Evolutionary conservation across 2,329 filamentous ascomycete genomes (phyloP), one percentile per base, ranked within the genome.

Genomic region (Thelonectria discophora): DNA sequence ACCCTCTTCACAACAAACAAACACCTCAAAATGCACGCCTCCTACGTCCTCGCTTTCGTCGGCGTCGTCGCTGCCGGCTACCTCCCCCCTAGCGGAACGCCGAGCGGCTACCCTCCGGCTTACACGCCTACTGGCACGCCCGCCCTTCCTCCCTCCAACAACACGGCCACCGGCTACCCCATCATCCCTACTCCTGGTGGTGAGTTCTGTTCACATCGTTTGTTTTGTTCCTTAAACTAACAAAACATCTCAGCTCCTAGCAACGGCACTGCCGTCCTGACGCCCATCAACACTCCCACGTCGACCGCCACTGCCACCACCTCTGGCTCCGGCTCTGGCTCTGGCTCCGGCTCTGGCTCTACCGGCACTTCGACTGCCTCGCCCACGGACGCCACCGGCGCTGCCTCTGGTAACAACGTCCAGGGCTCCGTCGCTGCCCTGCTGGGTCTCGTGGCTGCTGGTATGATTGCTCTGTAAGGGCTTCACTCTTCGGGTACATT

Each of bases 21-120:
- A n/a, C n/a, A n/a, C n/a, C n/a, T n/a, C 69, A 72, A 60, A 48
- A 72, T 72, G 69, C 69, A 63, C 61, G 70, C 68, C 53, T 56
- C 67, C 62, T 65, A 65, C 62, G 63, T 72, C 60, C 60, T 72
- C 65, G 67, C 67, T 61, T 65, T 73, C 59, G 69, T 65, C 56
- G 67, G 67, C 62, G 62, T 65, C 54, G 69, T 68, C 53, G 34
- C 65, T 58, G 70, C 66, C 18, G 17, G 34, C 51, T 50, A 55
- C 40, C 18, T 39, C 27, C 58, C 53, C 43, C 54, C 57, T 18
- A 54, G 20, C 30, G 51, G 47, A 42, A 34, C 69, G 7, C 13
- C 9, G 6, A 9, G 6, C 32, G 24, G 4, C 24, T 24, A 24
- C 24, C 3, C 32, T 53, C n/a, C 17, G 24, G 53, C 32, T n/a